These are phyloP conservation scores for Trichophyton simii DNA, from an alignment of 2,329 filamentous ascomycete species.

Conservation along the genomic window DNA sequence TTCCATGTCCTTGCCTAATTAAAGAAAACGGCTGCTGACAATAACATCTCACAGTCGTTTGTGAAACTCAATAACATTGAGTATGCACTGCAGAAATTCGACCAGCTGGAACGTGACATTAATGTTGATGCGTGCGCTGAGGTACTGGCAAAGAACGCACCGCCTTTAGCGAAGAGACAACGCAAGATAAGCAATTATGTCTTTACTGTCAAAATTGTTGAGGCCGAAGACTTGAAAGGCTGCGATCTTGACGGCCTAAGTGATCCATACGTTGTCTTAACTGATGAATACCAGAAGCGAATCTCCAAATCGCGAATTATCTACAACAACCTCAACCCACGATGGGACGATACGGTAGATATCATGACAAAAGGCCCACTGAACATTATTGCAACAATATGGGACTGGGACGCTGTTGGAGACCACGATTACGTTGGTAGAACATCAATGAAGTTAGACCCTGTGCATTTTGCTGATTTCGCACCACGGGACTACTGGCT, in stretches of 20 bases:
- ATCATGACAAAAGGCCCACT: slow-evolving; percentile 84
- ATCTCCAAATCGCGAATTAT: slow-evolving; percentile 89
- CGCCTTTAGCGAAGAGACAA: slow-evolving; percentile 54
- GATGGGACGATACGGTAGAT: slow-evolving; percentile 95
- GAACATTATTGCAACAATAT: slow-evolving; percentile 91
- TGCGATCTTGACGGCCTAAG: slow-evolving; percentile 90
- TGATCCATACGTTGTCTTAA: slow-evolving; percentile 92
- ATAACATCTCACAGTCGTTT: slow-evolving; percentile 55
- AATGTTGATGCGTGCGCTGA: slow-evolving; percentile 84
- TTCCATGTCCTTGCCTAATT: background rate
- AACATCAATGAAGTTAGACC: slow-evolving; percentile 95
- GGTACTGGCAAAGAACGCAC: slow-evolving; percentile 61
- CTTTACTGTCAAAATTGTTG: slow-evolving; percentile 97
- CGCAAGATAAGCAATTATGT: slow-evolving; percentile 77
- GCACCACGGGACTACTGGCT: slow-evolving; percentile 95
- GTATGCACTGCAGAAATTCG: slow-evolving; percentile 82
- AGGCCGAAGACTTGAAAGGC: slow-evolving; percentile 95
- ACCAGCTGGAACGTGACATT: slow-evolving; percentile 77
- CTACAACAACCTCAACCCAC: slow-evolving; percentile 77
- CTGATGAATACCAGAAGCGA: slow-evolving; percentile 95
- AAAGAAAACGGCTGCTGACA: background rate
- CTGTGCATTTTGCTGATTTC: slow-evolving; percentile 93
- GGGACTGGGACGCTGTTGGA: slow-evolving; percentile 95
- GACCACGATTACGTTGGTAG: slow-evolving; percentile 95
- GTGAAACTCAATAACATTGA: slow-evolving; percentile 98